These are phyloP conservation scores for Metschnikowia gelsemii DNA, from an alignment of 805 yeast species.

Conservation along the genomic window DNA sequence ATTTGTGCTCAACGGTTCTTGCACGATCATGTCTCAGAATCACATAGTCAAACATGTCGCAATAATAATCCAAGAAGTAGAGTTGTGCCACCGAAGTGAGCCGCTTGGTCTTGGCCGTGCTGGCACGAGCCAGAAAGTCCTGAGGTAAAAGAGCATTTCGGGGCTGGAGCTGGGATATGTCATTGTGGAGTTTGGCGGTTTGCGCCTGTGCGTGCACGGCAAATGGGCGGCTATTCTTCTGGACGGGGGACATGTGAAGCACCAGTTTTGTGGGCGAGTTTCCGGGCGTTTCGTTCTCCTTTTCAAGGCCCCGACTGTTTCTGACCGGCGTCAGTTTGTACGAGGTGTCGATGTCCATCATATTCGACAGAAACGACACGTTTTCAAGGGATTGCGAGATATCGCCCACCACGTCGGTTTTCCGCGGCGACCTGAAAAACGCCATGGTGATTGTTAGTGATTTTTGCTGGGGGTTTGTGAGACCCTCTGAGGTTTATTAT, in stretches of 20 bases:
- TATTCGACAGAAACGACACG: constrained; percentile 33
- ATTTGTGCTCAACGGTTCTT: constrained; percentile 61
- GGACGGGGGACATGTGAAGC: constrained; percentile 28
- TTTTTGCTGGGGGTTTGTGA: background rate
- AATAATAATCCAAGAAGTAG: constrained; percentile 92
- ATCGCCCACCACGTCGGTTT: constrained; percentile 30
- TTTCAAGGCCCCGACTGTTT: constrained; percentile 13
- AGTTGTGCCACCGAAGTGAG: constrained; percentile 88
- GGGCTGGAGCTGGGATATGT: constrained; percentile 36
- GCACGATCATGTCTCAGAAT: constrained; percentile 81
- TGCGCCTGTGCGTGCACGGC: constrained; percentile 19
- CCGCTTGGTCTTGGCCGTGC: constrained; percentile 75
- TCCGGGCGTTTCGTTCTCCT: constrained; percentile 31
- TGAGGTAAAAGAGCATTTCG: constrained; percentile 27
- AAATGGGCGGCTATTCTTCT: constrained; percentile 8
- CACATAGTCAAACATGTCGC: constrained; percentile 92
- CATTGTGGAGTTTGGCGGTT: constrained; percentile 26
- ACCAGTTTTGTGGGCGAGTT: constrained; percentile 29
- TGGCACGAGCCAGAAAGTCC: constrained; percentile 59
- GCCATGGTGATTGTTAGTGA: constrained; percentile 14
- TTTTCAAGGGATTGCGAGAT: constrained; percentile 45
- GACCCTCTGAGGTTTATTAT: background rate
- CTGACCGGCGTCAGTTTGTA: constrained; percentile 33
- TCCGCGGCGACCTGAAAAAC: constrained; percentile 20
- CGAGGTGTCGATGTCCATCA: constrained; percentile 43